phyloP scores from a whole-genome alignment of 768 basidiomycete species.

The Russula lepida region DNA sequence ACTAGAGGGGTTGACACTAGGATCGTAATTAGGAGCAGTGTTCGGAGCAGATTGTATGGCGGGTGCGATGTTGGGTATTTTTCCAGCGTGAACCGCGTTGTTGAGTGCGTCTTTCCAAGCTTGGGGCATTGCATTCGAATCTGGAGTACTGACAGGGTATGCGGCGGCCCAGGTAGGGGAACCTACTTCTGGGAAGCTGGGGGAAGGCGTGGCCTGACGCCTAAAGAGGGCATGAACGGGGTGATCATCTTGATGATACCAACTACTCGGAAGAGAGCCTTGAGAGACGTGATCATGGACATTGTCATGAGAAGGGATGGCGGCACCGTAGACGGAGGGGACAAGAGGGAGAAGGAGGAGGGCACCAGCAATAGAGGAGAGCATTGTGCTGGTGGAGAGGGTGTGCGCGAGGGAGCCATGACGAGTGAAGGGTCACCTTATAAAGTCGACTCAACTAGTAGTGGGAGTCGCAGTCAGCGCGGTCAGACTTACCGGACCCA shows the following conservation, averaged over 20 bases:
- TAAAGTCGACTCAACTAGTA: no score
- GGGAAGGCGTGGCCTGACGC: slow-evolving; percentile 15
- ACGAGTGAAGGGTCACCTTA: background rate
- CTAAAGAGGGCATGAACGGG: slow-evolving; percentile 25
- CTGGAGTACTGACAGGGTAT: slow-evolving; percentile 29
- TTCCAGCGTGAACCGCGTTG: slow-evolving; percentile 28
- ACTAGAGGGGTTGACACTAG: slow-evolving; percentile 17
- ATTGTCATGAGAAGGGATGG: slow-evolving; percentile 2
- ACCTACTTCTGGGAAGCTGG: slow-evolving; percentile 20
- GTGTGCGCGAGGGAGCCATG: background rate
- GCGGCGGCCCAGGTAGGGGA: slow-evolving; percentile 27
- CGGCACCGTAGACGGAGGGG: slow-evolving; percentile 1
- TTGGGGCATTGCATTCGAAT: slow-evolving; percentile 28
- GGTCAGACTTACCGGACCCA: no score
- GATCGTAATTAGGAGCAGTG: slow-evolving; percentile 19
- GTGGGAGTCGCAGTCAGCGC: no score
- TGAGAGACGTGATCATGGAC: background rate
- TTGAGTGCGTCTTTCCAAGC: slow-evolving; percentile 36
- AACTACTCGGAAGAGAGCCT: slow-evolving; percentile 19
- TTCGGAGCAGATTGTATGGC: slow-evolving; percentile 24
- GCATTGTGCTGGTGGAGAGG: background rate
- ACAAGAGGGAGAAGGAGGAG: background rate
- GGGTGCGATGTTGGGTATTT: slow-evolving; percentile 31
- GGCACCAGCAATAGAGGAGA: background rate
- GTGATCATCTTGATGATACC: slow-evolving; percentile 25